A percentile compares a stretch with the other conserved stretches of the same genome.
Evolutionary conservation across 1,284 basidiomycete genomes (phyloP).

Genomic region (Microbotryum scabiosae): DNA sequence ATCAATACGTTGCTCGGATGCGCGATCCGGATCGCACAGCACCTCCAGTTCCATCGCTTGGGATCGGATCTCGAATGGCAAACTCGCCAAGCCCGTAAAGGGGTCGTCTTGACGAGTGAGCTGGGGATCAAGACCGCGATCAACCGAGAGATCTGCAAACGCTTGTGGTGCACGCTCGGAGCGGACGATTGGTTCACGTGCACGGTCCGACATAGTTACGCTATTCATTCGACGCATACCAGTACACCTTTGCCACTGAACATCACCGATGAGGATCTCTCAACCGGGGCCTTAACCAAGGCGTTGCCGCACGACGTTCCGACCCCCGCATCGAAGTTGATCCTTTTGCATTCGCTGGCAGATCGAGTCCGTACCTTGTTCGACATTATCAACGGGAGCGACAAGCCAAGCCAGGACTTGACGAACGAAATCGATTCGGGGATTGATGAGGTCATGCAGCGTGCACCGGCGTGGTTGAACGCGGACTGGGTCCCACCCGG

Average conservation of each 20-base stretch:
- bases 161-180: constrained; percentile 22
- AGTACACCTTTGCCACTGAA: constrained; percentile 26
- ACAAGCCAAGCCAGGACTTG: constrained; percentile 5
- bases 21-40: constrained; percentile 23
- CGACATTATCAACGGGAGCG: constrained; percentile 14
- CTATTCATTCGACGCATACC: constrained; percentile 17
- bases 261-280: constrained; percentile 19
- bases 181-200: constrained; percentile 24
- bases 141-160: constrained; percentile 25
- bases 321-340: constrained; percentile 20
- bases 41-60: constrained; percentile 27
- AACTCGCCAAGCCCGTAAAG: constrained; percentile 12
- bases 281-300: constrained; percentile 6
- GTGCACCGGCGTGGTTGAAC: constrained; percentile 15
- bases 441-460: constrained; percentile 13
- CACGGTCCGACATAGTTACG: constrained; percentile 15
- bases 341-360: constrained; percentile 11
- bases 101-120: constrained; percentile 18
- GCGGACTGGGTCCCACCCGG: background rate
- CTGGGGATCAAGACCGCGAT: constrained; percentile 19
- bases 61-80: constrained; percentile 23
- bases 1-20: constrained; percentile 24
- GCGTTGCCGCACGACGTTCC: constrained; percentile 13
- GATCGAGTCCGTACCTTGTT: constrained; percentile 19
- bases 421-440: constrained; percentile 19